phyloP scores from a whole-genome alignment of 768 basidiomycete species.

The Tulasnella calospora region DNA sequence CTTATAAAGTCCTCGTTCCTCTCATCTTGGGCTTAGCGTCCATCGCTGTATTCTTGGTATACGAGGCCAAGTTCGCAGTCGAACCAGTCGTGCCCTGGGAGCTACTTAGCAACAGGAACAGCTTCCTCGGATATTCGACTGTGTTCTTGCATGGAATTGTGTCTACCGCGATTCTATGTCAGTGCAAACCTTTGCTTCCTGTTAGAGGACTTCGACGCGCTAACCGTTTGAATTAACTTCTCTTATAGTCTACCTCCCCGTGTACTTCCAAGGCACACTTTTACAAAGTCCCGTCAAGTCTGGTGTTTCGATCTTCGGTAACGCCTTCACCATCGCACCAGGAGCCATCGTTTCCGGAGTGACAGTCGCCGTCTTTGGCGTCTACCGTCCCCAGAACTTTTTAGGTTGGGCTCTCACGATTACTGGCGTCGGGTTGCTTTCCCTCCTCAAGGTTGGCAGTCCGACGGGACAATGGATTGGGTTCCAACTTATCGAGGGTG shows the following conservation, averaged over 20 bases:
- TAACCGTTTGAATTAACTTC: neutral
- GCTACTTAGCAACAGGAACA: neutral
- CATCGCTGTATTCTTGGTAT: neutral
- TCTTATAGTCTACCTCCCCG: conserved; percentile 22
- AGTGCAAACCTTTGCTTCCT: neutral
- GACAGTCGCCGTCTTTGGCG: conserved; percentile 26
- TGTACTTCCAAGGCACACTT: conserved; percentile 32
- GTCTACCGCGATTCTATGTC: neutral
- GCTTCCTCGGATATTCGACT: neutral
- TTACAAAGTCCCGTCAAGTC: conserved; percentile 25
- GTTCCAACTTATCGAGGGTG: conserved; percentile 19
- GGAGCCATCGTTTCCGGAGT: conserved; percentile 2
- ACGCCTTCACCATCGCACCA: conserved; percentile 31
- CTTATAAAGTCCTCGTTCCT: neutral
- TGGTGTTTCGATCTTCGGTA: conserved; percentile 13
- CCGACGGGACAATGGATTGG: conserved; percentile 18
- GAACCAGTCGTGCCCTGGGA: neutral
- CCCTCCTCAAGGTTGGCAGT: neutral
- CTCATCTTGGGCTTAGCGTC: neutral
- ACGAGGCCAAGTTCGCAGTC: neutral
- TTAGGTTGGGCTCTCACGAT: conserved; percentile 39
- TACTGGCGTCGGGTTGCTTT: conserved; percentile 39
- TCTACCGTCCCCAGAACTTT: conserved; percentile 41
- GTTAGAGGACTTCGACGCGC: neutral
- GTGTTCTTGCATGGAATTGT: neutral